Evolutionary conservation across 2,329 filamentous ascomycete species (phyloP).

Genomic region (Venturia carpophila): DNA sequence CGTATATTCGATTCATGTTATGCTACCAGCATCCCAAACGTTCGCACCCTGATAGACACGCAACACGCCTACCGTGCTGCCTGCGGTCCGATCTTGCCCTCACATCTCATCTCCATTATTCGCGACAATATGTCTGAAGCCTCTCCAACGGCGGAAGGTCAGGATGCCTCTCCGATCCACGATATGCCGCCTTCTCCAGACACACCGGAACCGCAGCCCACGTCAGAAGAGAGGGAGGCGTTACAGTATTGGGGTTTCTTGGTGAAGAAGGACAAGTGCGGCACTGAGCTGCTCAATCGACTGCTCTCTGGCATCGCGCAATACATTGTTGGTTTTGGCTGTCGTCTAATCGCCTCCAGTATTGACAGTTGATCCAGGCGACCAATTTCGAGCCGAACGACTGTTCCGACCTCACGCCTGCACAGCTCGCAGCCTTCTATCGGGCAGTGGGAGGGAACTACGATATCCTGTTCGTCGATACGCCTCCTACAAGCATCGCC

Average conservation of each 20-base stretch:
- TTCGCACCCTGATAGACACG: not conserved
- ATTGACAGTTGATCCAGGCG: constrained; percentile 26
- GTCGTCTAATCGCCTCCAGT: not conserved
- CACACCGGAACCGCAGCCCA: not conserved
- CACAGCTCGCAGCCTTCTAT: constrained; percentile 44
- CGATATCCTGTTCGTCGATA: constrained; percentile 64
- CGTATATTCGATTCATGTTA: not conserved
- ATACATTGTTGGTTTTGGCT: constrained; percentile 33
- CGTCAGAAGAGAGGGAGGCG: constrained; percentile 30
- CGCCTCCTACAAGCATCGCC: constrained; percentile 66
- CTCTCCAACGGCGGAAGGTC: not conserved
- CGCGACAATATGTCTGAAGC: constrained; percentile 4
- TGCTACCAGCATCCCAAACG: not conserved
- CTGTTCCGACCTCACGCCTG: constrained; percentile 41
- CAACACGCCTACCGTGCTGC: not conserved
- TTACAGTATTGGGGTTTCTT: constrained; percentile 45
- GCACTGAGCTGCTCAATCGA: constrained; percentile 39
- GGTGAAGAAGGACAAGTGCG: constrained; percentile 45
- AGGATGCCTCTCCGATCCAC: not conserved
- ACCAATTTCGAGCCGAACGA: constrained; percentile 36
- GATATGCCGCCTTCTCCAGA: constrained; percentile 5
- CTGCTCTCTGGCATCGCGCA: constrained; percentile 41
- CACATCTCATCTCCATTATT: not conserved
- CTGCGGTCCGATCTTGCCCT: not conserved
- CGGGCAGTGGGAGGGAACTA: constrained; percentile 39